Evolutionary conservation across 805 yeast genomes (phyloP).

Genomic region (Clavispora phyllophila): DNA sequence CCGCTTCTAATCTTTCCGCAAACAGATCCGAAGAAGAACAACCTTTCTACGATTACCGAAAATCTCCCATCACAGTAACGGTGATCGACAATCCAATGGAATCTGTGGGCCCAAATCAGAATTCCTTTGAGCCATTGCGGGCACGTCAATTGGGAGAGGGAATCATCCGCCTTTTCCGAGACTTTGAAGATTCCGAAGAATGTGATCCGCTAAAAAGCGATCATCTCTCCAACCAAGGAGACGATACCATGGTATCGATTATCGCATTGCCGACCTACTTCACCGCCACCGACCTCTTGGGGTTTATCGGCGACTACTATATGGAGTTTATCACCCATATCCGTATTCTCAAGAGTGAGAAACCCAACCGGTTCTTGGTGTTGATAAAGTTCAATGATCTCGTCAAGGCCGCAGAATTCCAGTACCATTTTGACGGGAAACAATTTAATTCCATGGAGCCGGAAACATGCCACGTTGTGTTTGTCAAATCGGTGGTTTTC

Average conservation of each 20-base stretch:
- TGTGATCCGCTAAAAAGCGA: constrained; percentile 4
- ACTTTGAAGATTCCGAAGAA: constrained; percentile 33
- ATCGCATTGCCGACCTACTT: constrained; percentile 86
- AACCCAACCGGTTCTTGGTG: constrained; percentile 68
- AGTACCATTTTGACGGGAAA: constrained; percentile 62
- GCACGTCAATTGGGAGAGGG: constrained; percentile 73
- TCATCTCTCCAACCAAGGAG: constrained; percentile 29
- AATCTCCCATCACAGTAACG: constrained; percentile 25
- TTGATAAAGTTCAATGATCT: constrained; percentile 65
- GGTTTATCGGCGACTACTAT: constrained; percentile 66
- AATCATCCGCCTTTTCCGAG: constrained; percentile 60
- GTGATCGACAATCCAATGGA: constrained; percentile 16
- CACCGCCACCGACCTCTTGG: constrained; percentile 77
- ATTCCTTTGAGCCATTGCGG: constrained; percentile 41
- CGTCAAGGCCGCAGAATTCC: constrained; percentile 57
- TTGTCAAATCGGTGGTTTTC: constrained; percentile 56
- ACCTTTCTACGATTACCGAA: constrained; percentile 25
- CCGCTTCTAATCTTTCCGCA: background rate
- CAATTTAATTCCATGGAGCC: constrained; percentile 85
- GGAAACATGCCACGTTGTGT: constrained; percentile 74
- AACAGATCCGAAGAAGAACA: background rate
- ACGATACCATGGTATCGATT: constrained; percentile 68
- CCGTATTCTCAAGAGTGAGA: constrained; percentile 62
- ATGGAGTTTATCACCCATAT: constrained; percentile 60
- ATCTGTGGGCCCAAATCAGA: background rate